Base-by-base conservation (phyloP, 352 stramenopile species). In the Globisporangium abappressorium region DNA sequence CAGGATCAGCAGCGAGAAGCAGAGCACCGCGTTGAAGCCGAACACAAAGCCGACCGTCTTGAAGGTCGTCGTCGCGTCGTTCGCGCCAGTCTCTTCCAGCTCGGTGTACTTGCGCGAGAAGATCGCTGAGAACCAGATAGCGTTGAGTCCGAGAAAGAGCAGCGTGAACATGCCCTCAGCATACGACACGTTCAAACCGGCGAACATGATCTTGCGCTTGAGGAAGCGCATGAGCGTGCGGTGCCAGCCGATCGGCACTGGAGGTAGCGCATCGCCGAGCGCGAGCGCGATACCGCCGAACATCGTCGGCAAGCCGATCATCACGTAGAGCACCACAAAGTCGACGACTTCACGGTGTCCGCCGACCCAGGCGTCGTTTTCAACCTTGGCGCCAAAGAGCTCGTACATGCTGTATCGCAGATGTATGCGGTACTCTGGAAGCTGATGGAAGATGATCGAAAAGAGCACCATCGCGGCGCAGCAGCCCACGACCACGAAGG, bases 81-180 rank as follows among this genome's bases (percentile, higher is more conserved):
- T 78, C 0, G 75, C 76, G 6, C 80, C 79, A 8, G 75, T 73
- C 8, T 87, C 78, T 12, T 88, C 80, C 5, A 92, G 73, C 30
- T 72, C 70, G 1, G 62, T 57, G 47, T 81, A 87, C 62, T 90
- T 84, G 66, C 85, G 80, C n/a, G 81, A 88, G 67, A 91, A 93
- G n/a, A 90, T 73, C 41, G 86, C 81, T 18, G 86, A 72, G 65
- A 94, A 94, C 86, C 86, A 94, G 69, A 94, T 83, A 15, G 86
- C 71, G 60, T 94, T 94, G 26, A 94, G 68, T 7, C 84, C 86
- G 41, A 92, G 72, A 66, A 93, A 94, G 57, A 90, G 66, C 12
- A 92, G 73, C 57, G 74, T 85, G 58, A 78, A 79, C 68, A 94
- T 70, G 64, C 80, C 84, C 65, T 94, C 86, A 12, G 84, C 83